These are phyloP conservation scores for Exophiala phaeomuriformis DNA, from an alignment of 2,329 filamentous ascomycete species.

Conservation along the genomic window DNA sequence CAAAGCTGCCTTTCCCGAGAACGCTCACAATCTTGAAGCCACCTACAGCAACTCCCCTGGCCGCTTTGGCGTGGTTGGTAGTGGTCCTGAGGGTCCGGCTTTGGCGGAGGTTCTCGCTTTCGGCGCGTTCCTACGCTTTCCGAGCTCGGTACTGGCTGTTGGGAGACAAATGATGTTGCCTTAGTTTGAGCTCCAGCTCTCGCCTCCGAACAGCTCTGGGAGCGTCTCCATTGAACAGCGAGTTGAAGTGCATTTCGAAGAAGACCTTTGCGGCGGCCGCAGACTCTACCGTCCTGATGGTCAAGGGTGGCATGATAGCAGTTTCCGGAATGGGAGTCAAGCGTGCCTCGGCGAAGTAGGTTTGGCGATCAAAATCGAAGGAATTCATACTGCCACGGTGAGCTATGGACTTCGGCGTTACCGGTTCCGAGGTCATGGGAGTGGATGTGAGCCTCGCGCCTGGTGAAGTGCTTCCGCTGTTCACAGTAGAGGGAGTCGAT, in stretches of 20 bases:
- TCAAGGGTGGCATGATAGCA: conserved; percentile 1
- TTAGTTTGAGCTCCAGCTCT: conserved; percentile 58
- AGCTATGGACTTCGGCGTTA: conserved; percentile 13
- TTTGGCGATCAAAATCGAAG: conserved; percentile 12
- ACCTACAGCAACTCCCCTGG: conserved; percentile 48
- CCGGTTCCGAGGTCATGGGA: conserved; percentile 20
- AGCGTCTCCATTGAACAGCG: conserved; percentile 52
- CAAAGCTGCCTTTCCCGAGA: conserved; percentile 89
- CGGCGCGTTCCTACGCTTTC: conserved; percentile 55
- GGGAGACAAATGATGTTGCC: conserved; percentile 13
- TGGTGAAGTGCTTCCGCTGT: conserved; percentile 14
- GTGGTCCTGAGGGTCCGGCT: conserved; percentile 61
- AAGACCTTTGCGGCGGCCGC: conserved; percentile 76
- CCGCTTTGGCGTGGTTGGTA: conserved; percentile 39
- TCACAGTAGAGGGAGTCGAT: conserved; percentile 18
- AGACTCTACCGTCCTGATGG: conserved; percentile 60
- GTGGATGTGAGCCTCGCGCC: conserved; percentile 9
- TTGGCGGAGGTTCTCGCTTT: conserved; percentile 69
- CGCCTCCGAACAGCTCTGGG: conserved; percentile 55
- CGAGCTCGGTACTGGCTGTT: conserved; percentile 36
- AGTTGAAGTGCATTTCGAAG: conserved; percentile 76
- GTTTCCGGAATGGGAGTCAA: conserved; percentile 22
- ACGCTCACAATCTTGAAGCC: conserved; percentile 77
- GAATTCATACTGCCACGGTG: conserved; percentile 10
- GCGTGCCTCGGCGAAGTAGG: conserved; percentile 1